Evolutionary conservation across 192 early-diverging fungal species (phyloP), one percentile per base, ranked within the genome.

Genomic region (Coemansia biformis): DNA sequence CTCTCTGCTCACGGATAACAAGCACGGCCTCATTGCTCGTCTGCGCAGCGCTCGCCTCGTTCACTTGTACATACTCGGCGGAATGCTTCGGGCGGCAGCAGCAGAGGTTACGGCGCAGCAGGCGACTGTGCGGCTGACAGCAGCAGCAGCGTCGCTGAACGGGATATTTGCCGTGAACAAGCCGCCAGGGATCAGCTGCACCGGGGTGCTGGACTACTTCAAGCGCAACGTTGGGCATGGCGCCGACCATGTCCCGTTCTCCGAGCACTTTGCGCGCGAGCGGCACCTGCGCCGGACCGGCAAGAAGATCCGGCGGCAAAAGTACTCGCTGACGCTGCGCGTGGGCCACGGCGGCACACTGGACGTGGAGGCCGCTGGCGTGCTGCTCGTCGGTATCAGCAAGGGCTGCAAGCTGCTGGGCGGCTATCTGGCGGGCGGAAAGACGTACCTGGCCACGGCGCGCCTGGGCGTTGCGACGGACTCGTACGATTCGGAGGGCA

Each of bases 381-480:
- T 75, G 33, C 34, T 79, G 46, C 36, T 84, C 1, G 34, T 84
- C 8, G 82, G 81, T 31, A 42, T 84, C 1, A 70, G 75, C 10
- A 54, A 49, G 8, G 79, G 82, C 2, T 81, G 79, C 61, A 82
- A 83, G 51, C 19, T 55, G 26, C 47, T 83, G 28, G 37, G 56
- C 12, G 38, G 18, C 15, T 82, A 62, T 51, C 49, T 81, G 11
- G 38, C 39, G 19, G 75, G 80, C 31, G 57, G 48, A 13, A 83
- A 83, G 48, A 55, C 73, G 33, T 85, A 85, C 39, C n/a, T 67
- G 36, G 83, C 77, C 15, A 71, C 58, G 0, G 78, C 63, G 8
- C 33, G 61, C 9, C 58, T 85, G 34, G 83, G 83, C 18, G 43
- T 71, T 16, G 62, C 68, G 9, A 85, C 83, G 0, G 82, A 85